Evolutionary conservation across 1,284 basidiomycete species (phyloP), one percentile per base, ranked within the genome.

Genomic region (Erythrobasidium hasegawianum): DNA sequence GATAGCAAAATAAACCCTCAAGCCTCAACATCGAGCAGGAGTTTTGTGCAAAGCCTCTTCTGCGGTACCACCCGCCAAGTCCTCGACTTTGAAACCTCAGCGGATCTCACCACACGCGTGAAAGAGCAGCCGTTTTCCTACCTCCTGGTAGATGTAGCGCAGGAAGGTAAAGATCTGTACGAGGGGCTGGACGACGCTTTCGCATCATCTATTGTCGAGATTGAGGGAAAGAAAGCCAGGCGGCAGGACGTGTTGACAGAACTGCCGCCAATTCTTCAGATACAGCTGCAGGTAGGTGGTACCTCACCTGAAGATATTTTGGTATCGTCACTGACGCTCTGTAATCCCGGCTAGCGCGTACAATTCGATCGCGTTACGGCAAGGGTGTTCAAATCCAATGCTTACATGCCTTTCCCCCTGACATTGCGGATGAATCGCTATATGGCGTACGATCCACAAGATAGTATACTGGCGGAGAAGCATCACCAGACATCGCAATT

Each of bases 111-210:
- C 60, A 81, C 2, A 74, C 80, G 1, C 74, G 73, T 9, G 55
- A 90, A 90, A 72, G 88, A 94, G 72, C 92, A 97, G 72, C 79
- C 92, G 5, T 98, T 97, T 78, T 92, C 89, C 0, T 91, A 95
- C 74, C 81, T 97, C 1, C 90, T 94, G 39, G 89, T 98, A 68
- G 95, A 96, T 72, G 94, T 98, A 2, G 83, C 86, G 1, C 80
- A 83, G 64, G 87, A 93, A 72, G 88, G 89, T 59, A 85, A 86
- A 68, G 93, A 97, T 75, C 82, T 98, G 8, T 96, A 97, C 76
- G 94, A 98, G 72, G 94, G 92, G 7, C 80, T 99, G 14, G 89
- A 89, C 68, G 84, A 89, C 38, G 97, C 96, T 76, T 96, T 97
- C 74, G 88, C 90, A 65, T 90, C 93, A 59, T 82, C 87, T 29